phyloP scores from a whole-genome alignment of 768 basidiomycete species.

The Kondoa subrosea region DNA sequence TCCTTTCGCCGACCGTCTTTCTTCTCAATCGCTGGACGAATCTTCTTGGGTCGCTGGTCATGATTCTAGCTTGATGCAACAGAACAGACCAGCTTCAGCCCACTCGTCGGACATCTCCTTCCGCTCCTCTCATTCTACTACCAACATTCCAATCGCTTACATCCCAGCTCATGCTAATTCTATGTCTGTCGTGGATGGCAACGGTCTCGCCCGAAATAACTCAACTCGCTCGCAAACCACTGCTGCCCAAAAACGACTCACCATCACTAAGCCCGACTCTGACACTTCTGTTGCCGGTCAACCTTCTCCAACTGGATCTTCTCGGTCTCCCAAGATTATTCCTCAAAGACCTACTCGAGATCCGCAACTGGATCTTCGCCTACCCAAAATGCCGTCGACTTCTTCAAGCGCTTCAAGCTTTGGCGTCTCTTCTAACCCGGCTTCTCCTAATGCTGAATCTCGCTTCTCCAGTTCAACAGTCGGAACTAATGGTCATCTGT shows the following conservation, averaged over 20 bases:
- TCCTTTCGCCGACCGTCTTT: neutral
- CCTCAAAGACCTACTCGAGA: conserved; percentile 28
- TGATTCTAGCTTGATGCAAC: too few relatives aligned
- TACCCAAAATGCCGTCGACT: conserved; percentile 22
- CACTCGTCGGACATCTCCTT: conserved; percentile 26
- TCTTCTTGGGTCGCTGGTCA: neutral
- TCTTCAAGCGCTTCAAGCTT: neutral
- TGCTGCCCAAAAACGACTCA: neutral
- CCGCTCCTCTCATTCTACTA: conserved; percentile 28
- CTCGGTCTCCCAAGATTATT: too few relatives aligned
- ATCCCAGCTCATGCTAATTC: conserved; percentile 26
- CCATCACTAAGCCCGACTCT: neutral
- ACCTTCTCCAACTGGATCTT: conserved; percentile 13
- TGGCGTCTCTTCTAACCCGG: conserved; percentile 12
- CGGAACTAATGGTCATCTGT: neutral
- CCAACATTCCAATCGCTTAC: conserved; percentile 30
- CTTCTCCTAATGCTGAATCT: conserved; percentile 3
- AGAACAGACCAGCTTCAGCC: too few relatives aligned
- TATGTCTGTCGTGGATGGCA: conserved; percentile 7
- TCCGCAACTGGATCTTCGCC: conserved; percentile 26
- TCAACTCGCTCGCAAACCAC: neutral
- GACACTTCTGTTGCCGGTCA: neutral
- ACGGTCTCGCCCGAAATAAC: neutral
- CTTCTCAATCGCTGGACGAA: neutral
- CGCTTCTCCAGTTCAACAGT: conserved; percentile 8